Conservation (phyloP, 2,329 filamentous ascomycete genomes). For the Daldinia eschscholtzii region DNA sequence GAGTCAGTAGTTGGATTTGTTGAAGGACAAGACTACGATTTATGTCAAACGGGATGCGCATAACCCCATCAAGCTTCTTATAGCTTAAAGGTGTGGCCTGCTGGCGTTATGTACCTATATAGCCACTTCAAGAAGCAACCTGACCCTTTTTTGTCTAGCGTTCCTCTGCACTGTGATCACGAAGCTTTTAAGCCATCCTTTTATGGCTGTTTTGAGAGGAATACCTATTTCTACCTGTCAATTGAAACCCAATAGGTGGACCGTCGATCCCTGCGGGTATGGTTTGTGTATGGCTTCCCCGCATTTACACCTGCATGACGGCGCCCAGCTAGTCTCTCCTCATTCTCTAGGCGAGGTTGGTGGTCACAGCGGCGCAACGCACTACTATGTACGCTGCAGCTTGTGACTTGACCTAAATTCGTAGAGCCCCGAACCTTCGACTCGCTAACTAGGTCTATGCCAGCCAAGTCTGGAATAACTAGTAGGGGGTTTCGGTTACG, state of each 20-base stretch:
- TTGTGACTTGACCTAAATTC: slow-evolving; percentile 38
- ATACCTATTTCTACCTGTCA: slow-evolving; percentile 36
- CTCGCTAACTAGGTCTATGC: slow-evolving; percentile 19
- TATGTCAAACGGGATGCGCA: slow-evolving; percentile 25
- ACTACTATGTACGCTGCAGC: slow-evolving; percentile 20
- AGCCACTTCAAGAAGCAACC: slow-evolving; percentile 20
- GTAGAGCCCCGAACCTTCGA: slow-evolving; percentile 33
- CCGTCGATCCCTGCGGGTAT: slow-evolving; percentile 42
- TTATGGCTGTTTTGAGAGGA: slow-evolving; percentile 38
- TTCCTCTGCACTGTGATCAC: slow-evolving; percentile 39
- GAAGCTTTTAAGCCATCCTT: slow-evolving; percentile 42
- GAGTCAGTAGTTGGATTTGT: slow-evolving; percentile 20
- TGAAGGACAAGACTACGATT: slow-evolving; percentile 21
- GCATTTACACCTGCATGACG: slow-evolving; percentile 41
- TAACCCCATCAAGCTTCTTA: slow-evolving; percentile 18
- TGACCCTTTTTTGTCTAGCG: slow-evolving; percentile 36
- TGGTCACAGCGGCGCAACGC: slow-evolving; percentile 12
- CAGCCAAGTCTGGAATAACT: slow-evolving; percentile 9
- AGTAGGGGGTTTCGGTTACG: slow-evolving; percentile 35
- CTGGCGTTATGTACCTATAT: slow-evolving; percentile 30
- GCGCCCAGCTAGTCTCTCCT: slow-evolving; percentile 18
- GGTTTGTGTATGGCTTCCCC: slow-evolving; percentile 38
- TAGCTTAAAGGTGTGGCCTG: slow-evolving; percentile 26
- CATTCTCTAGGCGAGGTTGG: slow-evolving; percentile 19
- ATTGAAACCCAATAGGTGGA: slow-evolving; percentile 32